These are phyloP conservation scores for Fusarium euwallaceae DNA, from an alignment of 2,329 filamentous ascomycete species.

Conservation along the genomic window DNA sequence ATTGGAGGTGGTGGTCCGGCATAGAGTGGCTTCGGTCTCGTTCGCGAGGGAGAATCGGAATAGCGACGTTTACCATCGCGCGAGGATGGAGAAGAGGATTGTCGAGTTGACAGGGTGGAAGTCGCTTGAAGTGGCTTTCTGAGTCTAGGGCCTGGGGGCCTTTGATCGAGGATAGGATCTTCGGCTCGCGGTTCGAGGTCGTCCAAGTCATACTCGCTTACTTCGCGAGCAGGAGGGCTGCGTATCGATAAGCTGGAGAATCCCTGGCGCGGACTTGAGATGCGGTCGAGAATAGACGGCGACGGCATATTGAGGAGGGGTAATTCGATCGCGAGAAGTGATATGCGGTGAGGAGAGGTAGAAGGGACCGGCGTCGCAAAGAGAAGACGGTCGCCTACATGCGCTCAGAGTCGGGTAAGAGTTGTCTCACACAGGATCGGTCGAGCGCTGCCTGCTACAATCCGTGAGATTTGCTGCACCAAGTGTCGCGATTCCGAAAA, in stretches of 20 bases:
- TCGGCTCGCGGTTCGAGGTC: slow-evolving; percentile 55
- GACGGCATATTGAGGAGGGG: slow-evolving; percentile 43
- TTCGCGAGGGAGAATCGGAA: slow-evolving; percentile 50
- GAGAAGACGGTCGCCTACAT: slow-evolving; percentile 21
- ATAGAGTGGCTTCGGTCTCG: slow-evolving; percentile 56
- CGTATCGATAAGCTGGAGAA: slow-evolving; percentile 47
- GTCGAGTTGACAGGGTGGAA: slow-evolving; percentile 16
- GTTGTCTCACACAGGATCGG: slow-evolving; percentile 2
- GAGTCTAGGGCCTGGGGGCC: slow-evolving; percentile 39
- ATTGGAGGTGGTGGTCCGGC: slow-evolving; percentile 66
- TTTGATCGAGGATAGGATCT: slow-evolving; percentile 42
- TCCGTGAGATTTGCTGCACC: background rate
- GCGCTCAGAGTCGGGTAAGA: slow-evolving; percentile 20
- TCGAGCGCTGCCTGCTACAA: background rate
- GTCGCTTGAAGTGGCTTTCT: slow-evolving; percentile 27
- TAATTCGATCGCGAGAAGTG: background rate
- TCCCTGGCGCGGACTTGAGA: slow-evolving; percentile 42
- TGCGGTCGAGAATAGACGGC: slow-evolving; percentile 46
- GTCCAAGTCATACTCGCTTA: slow-evolving; percentile 55
- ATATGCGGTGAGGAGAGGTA: background rate
- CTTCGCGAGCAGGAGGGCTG: slow-evolving; percentile 39
- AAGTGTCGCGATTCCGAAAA: background rate
- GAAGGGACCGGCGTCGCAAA: slow-evolving; percentile 7
- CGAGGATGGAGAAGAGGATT: slow-evolving; percentile 33
- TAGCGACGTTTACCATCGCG: slow-evolving; percentile 46